Evolutionary conservation across 352 stramenopile genomes (phyloP), one percentile per base, ranked within the genome.

Genomic region (Phytophthora citricola): DNA sequence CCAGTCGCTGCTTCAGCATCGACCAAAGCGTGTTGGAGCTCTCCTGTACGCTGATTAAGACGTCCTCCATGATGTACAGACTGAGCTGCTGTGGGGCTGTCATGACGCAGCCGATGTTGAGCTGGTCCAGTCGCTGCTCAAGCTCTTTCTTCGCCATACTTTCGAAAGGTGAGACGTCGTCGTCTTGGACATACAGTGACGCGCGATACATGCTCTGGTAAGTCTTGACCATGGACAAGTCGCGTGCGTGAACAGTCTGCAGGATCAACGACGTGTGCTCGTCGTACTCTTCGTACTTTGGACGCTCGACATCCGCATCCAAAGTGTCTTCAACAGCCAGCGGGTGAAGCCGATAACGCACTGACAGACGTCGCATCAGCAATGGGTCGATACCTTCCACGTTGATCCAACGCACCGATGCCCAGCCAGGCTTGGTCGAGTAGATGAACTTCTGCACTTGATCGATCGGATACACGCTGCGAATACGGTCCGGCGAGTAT

Each of bases 201-300:
- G 76, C 75, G 50, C 82, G 82, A 60, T 89, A 92, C 79, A 92
- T 90, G 57, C 71, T 74, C 58, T 94, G 86, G 65, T 91, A 92
- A 26, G 51, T 71, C 40, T 83, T 89, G 17, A 92, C 78, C 58
- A 80, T 76, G 5, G 45, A 53, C 34, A 90, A 54, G 31, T 92
- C 76, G 7, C 73, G 71, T 5, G 83, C 71, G 22, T 89, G 78
- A 24, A 91, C 67, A 1, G 79, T 88, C 34, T 90, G 83, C 5
- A 94, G 56, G 49, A 94, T 82, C 20, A 97, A 57, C 5, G 81
- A 91, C 54, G 81, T 76, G 59, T 97, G 89, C 32, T 94, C 89
- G 31, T 96, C 86, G 64, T 94, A 97, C 39, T 86, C 75, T 38
- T 97, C 89, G 58, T 92, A 93, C 58, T 97, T 97, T 9, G 86